These are phyloP conservation scores for Pneumocystis murina DNA, from an alignment of 1,139 yeast genomes.

Conservation along the genomic window DNA sequence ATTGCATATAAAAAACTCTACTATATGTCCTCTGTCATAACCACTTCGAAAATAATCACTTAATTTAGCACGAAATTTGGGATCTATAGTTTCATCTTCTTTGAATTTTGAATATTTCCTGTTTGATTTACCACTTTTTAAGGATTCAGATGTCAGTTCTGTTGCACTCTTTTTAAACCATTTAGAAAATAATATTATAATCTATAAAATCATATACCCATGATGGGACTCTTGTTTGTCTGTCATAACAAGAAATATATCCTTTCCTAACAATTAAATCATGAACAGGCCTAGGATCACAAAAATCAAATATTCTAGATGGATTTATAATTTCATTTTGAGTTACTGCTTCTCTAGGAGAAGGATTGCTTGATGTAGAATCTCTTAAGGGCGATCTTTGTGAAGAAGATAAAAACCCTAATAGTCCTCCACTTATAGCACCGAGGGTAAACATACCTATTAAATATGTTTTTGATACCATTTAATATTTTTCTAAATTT, in stretches of 20 bases:
- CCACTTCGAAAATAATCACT: constrained; percentile 89
- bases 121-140: constrained; percentile 35
- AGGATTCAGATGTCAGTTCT: constrained; percentile 67
- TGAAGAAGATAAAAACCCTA: background rate
- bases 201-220: constrained; percentile 34
- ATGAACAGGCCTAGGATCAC: background rate
- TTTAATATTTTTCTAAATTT: background rate
- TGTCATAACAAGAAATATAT: constrained; percentile 35
- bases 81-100: constrained; percentile 80
- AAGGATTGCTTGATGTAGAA: too few relatives aligned
- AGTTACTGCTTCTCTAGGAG: too few relatives aligned
- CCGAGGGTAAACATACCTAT: background rate
- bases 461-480: background rate
- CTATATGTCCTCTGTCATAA: constrained; percentile 77
- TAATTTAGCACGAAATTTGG: constrained; percentile 54
- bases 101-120: constrained; percentile 67
- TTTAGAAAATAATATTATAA: background rate
- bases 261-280: background rate
- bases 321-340: background rate
- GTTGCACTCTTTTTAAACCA: constrained; percentile 39
- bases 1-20: background rate
- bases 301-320: background rate
- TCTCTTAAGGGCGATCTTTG: too few relatives aligned
- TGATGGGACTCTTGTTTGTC: constrained; percentile 73
- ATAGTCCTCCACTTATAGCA: background rate